Percentiles rank a stretch among this genome's conserved stretches.
Evolutionary conservation across 352 stramenopile species (phyloP).

Genomic region (Aphanomyces astaci): DNA sequence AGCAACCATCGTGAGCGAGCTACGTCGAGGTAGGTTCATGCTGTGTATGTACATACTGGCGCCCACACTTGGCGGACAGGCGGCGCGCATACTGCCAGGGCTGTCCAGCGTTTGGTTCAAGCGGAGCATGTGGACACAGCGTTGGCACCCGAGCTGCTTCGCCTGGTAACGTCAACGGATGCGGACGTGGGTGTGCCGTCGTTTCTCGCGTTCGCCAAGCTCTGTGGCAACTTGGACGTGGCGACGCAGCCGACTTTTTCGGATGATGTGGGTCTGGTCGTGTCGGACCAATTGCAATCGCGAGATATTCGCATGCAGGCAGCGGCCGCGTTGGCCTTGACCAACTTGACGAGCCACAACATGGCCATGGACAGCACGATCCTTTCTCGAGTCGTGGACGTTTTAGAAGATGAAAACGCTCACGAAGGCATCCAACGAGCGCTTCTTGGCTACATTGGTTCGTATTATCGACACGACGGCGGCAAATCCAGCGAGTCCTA

Average conservation of each 20-base stretch:
- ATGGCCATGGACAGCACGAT: conserved; percentile 10
- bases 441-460: conserved; percentile 19
- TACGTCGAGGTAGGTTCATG: conserved; percentile 3
- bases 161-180: background rate
- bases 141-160: conserved; percentile 5
- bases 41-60: background rate
- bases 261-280: background rate
- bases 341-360: conserved; percentile 13
- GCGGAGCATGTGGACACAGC: conserved; percentile 10
- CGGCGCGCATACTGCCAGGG: background rate
- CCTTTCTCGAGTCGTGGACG: background rate
- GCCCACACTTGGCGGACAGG: background rate
- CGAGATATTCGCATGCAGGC: conserved; percentile 21
- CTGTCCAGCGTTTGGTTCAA: conserved; percentile 19
- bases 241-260: background rate
- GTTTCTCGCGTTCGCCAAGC: conserved; percentile 17
- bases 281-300: background rate
- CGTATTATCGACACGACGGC: background rate
- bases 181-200: conserved; percentile 9
- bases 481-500: background rate
- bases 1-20: background rate
- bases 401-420: background rate
- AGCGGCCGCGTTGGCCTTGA: conserved; percentile 6
- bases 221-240: conserved; percentile 14
- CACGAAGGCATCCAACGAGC: conserved; percentile 22